Base-by-base conservation (phyloP, 352 stramenopile species). In the Blastocystis sp. region DNA sequence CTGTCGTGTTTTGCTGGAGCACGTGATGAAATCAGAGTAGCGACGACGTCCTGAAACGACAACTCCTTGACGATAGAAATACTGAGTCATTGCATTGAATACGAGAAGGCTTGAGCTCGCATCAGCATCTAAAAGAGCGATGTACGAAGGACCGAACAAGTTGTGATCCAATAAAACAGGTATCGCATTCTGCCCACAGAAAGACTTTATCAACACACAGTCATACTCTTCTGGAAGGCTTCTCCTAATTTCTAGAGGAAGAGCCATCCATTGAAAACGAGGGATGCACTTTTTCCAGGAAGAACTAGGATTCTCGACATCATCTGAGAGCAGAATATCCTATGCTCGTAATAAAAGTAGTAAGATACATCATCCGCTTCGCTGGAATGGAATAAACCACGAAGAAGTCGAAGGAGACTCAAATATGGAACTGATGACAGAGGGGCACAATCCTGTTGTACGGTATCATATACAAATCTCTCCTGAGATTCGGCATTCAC, bases 101-200 rank as follows among this genome's bases (percentile, higher is more conserved):
- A 84, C 20, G 13, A 47, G 6, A 43, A 84, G 11, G 13, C 29
- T 20, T 23, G 73, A 43, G 3, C 53, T 66, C 3, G 26, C 11
- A n/a, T 84, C 73, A 20, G 34, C 73, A 43, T 43, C 37, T 3
- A 47, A 8, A 5, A 84, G 4, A 8, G 47, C 73, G 6, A 53
- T 41, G 37, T 39, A 34, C 39, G 43, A n/a, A 11, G 43, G 43
- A n/a, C 15, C 50, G 50, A 84, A 84, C n/a, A 39, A 26, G 56
- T 64, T 41, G 56, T 84, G 73, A 34, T 84, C 54, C 15, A 84
- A 53, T 47, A 41, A 55, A 3, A 84, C 8, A 4, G 73, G 73
- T 15, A 68, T 29, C 18, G 50, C 34, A 13, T 15, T 20, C 6
- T 66, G 26, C 7, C 73, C 47, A 18, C 29, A 5, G 15, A 84